Conservation (phyloP, 805 yeast genomes). For the Candida argentea region DNA sequence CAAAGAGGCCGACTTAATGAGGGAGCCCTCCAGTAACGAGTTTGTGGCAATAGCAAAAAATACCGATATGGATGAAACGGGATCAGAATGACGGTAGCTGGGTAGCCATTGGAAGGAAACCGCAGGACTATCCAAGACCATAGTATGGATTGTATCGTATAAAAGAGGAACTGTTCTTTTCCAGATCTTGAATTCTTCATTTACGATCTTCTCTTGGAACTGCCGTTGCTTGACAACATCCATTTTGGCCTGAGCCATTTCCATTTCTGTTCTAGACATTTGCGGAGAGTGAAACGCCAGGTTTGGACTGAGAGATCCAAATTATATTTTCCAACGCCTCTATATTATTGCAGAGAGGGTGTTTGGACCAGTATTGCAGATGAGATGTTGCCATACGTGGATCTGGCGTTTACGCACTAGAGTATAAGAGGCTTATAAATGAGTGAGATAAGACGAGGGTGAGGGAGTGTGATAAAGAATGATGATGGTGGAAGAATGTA, state of each 20-base stretch:
- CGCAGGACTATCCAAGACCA: conserved; percentile 61
- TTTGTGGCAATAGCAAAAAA: conserved; percentile 42
- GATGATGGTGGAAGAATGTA: no score
- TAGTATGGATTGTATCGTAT: conserved; percentile 64
- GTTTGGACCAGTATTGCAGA: no score
- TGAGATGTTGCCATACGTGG: no score
- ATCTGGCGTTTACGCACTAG: no score
- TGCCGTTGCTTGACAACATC: conserved; percentile 38
- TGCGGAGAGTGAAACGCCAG: conserved; percentile 1
- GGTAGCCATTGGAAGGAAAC: conserved; percentile 64
- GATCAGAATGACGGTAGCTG: conserved; percentile 20
- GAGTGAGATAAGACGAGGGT: no score
- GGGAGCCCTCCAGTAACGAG: conserved; percentile 31
- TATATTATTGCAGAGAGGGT: no score
- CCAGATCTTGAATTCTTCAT: conserved; percentile 76
- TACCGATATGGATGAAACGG: conserved; percentile 20
- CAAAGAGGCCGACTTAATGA: conserved; percentile 35
- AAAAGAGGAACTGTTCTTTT: conserved; percentile 73
- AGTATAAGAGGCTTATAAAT: no score
- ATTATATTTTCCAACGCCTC: neutral
- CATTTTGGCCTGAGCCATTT: conserved; percentile 20
- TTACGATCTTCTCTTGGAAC: conserved; percentile 49
- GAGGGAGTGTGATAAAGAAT: no score
- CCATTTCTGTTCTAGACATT: conserved; percentile 1
- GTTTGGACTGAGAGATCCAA: no score